Evolutionary conservation across 2,329 filamentous ascomycete genomes (phyloP), one percentile per base, ranked within the genome.

Genomic region (Zymoseptoria pseudotritici): DNA sequence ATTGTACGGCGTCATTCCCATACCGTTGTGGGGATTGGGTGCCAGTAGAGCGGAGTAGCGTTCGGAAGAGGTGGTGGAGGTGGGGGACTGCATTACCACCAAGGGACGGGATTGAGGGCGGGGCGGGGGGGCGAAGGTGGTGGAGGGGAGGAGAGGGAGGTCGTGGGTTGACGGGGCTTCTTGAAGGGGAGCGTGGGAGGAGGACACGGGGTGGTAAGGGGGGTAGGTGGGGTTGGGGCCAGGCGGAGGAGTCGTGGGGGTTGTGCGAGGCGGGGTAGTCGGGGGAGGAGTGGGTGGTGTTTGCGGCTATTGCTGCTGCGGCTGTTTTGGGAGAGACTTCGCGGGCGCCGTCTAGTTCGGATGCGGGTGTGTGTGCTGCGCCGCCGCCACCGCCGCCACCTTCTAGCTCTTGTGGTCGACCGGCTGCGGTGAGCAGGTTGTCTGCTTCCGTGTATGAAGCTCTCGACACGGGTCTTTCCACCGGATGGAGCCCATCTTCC

Each of bases 61-160:
- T 26, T 19, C 29, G 52, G 20, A 24, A n/a, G 52, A 24, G 7
- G 52, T 26, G 22, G 52, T 26, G 11, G 22, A 24, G 20, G 54
- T 54, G 54, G 57, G 57, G 49, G 54, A 59, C 3, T 59, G 42
- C n/a, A 56, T 59, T 9, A 61, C 60, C 13, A 61, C 56, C 19
- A 61, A n/a, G 1, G 59, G 57, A 21, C 56, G 24, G 17, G 54
- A 20, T 11, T 50, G 21, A 13, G 51, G 51, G 6, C 51, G 22
- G 4, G 22, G 17, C 11, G 19, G 50, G 50, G 36, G 36, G 1
- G 4, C 11, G 36, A 42, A 42, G 2, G 36, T 10, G 11, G 10
- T 17, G 36, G 11, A 42, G 36, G 36, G 17, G 36, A 42, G 36
- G 36, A 42, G 36, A 5, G 10, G 36, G 11, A 5, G 10, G 10